Evolutionary conservation across 202 grass and related monocot species (phyloP).

Genomic region (Cymbopogon flexuosus): DNA sequence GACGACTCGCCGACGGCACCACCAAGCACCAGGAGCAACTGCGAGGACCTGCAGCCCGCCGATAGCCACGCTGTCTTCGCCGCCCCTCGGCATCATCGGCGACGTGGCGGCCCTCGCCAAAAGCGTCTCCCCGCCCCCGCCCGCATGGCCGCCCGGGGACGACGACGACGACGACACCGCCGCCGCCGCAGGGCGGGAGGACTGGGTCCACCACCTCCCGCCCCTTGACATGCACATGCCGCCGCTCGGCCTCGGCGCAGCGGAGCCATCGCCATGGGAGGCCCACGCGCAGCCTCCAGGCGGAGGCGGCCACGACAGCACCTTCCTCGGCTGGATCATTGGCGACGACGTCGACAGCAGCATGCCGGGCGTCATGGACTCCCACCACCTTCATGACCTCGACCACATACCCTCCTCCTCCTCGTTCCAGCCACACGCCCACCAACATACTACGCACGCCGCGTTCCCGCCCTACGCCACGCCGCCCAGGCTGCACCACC

Average conservation of each 20-base stretch:
- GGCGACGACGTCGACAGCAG: neutral
- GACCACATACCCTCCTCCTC: conserved; percentile 12
- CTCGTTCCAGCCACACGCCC: neutral
- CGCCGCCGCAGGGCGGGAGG: conserved; percentile 24
- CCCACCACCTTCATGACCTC: conserved; percentile 24
- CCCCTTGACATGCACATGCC: conserved; percentile 41
- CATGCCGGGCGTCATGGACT: conserved; percentile 8
- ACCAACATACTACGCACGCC: neutral
- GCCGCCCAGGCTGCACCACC: conserved; percentile 10
- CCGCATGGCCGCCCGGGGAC: neutral
- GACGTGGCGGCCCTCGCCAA: conserved; percentile 49
- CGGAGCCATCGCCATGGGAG: conserved; percentile 6
- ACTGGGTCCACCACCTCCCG: conserved; percentile 41
- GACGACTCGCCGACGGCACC: no score
- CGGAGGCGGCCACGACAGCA: conserved; percentile 37
- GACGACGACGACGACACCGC: conserved; percentile 8
- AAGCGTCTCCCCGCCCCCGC: conserved; percentile 32
- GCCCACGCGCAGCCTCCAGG: neutral
- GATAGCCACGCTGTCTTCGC: conserved; percentile 24
- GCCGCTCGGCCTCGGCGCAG: neutral
- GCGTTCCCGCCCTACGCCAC: conserved; percentile 31
- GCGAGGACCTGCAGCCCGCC: neutral
- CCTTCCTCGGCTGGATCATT: conserved; percentile 62
- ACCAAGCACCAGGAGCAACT: no score
- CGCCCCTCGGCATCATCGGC: neutral